Base-by-base conservation (phyloP, 2,329 filamentous ascomycete genomes). In the Pseudogymnoascus pannorum region DNA sequence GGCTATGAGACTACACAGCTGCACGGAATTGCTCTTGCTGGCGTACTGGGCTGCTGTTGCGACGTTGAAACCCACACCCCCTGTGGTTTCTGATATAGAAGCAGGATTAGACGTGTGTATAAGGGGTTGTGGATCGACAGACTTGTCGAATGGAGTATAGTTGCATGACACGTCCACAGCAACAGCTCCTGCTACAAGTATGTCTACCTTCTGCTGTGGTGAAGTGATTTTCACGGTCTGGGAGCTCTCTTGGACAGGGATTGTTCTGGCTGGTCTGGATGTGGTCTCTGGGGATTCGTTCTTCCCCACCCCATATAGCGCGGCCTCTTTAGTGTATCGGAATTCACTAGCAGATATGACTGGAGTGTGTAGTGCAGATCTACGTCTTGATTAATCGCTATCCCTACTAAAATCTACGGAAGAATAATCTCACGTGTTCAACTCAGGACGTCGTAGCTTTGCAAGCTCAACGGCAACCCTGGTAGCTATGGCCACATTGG, bases 21-120 rank as follows among this genome's bases (percentile, higher is more conserved):
- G 81, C 6, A 94, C 88, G 12, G 76, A 75, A 36, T 80, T 83
- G 16, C 75, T 70, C 6, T 83, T 85, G 63, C 88, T 81, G 12
- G 80, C 80, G 31, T 87, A 81, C 66, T 92, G 89, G 1, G 90
- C 87, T 48, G 93, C 92, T 57, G 91, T 82, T 14, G 94, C 91
- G 48, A 97, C 91, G 69, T 97, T 97, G 70, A 92, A 87, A 5
- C 91, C 94, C 6, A 97, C 94, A 5, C 94, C 94, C 11, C 94
- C 94, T 6, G 97, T 82, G 1, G 88, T 90, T 70, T 96, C 91
- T 35, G 78, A 85, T 66, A 97, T 95, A 12, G 79, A 77, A 6
- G 83, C 36, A 87, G 77, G 58, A 81, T 76, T 5, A 86, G 81
- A 4, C 74, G 72, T 6, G 69, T 59, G 20, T 65, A 26, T 69